Base-by-base conservation (phyloP, 2,329 filamentous ascomycete species). In the Trichoderma guizhouense region DNA sequence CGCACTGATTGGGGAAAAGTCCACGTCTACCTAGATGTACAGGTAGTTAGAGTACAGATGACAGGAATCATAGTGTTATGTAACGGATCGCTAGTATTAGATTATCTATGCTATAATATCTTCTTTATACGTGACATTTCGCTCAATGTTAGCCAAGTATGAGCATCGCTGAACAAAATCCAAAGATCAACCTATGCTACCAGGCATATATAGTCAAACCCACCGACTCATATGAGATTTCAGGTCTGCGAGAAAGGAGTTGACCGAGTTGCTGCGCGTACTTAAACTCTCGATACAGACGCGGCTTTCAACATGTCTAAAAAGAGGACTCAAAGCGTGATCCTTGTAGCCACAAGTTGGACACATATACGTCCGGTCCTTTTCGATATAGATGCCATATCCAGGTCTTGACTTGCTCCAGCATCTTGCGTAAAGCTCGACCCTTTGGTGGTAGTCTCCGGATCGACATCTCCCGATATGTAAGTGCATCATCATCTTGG, bases 1-100 rank as follows among this genome's bases (percentile, higher is more conserved):
- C 24, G 74, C 75, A 6, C 63, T 78, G 47, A 39, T 77, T 62
- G 75, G 74, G 5, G 77, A 76, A 51, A 51, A 21, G 43, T 21
- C 43, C 2, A 51, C n/a, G 9, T 2, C n/a, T 21, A n/a, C 18
- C 18, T 47, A 21, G 0, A 12, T 12, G 43, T 18, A 6, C 43
- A 21, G 43, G 8, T 72, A 36, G 9, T n/a, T 15, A 28, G 9
- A 8, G 5, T 9, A 18, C 4, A 1, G 9, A 30, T 1, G 7
- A 26, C 12, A 57, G 5, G 8, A n/a, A 28, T 1, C 7, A 7
- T 2, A 15, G 24, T 51, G 43, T 0, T 12, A 11, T 21, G 4
- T n/a, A 24, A 9, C 26, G 28, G 9, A 32, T 21, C 28, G 5
- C 18, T 21, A 0, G 5, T 34, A 32, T 34, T n/a, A 12, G 9